Percentiles rank a stretch among this genome's conserved stretches.
Evolutionary conservation across 2,329 filamentous ascomycete species (phyloP).

Genomic region (Xylariaceae sp.): DNA sequence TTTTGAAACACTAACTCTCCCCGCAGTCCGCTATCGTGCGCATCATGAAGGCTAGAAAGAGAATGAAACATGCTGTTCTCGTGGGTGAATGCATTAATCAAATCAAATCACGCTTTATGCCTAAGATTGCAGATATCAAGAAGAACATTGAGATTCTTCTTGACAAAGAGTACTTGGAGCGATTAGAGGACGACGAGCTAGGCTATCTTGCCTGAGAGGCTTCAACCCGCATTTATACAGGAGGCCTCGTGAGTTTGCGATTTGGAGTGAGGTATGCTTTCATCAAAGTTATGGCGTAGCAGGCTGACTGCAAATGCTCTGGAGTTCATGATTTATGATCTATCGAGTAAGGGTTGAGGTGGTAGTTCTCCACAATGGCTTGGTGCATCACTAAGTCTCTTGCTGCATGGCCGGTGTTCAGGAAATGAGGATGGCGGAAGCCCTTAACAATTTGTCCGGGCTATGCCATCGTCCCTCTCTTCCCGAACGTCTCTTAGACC

Average conservation of each 20-base stretch:
- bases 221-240: too few relatives aligned
- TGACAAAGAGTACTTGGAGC: slow-evolving; percentile 98
- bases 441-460: too few relatives aligned
- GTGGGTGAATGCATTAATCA: slow-evolving; percentile 95
- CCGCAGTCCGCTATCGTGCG: slow-evolving; percentile 90
- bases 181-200: slow-evolving; percentile 88
- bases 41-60: slow-evolving; percentile 99
- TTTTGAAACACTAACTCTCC: slow-evolving; percentile 11
- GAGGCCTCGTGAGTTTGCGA: too few relatives aligned
- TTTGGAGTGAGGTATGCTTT: too few relatives aligned
- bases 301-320: too few relatives aligned
- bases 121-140: slow-evolving; percentile 94
- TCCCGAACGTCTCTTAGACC: too few relatives aligned
- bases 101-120: slow-evolving; percentile 87
- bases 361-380: background rate
- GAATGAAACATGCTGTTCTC: slow-evolving; percentile 94
- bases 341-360: too few relatives aligned
- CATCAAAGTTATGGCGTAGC: too few relatives aligned
- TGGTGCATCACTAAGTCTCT: background rate
- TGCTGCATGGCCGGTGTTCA: too few relatives aligned
- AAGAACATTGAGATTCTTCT: slow-evolving; percentile 98
- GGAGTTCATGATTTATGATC: too few relatives aligned
- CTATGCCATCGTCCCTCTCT: too few relatives aligned
- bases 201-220: slow-evolving; percentile 77
- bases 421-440: too few relatives aligned